phyloP scores from a whole-genome alignment of 441 rosid genomes.

The Codiaeum variegatum region DNA sequence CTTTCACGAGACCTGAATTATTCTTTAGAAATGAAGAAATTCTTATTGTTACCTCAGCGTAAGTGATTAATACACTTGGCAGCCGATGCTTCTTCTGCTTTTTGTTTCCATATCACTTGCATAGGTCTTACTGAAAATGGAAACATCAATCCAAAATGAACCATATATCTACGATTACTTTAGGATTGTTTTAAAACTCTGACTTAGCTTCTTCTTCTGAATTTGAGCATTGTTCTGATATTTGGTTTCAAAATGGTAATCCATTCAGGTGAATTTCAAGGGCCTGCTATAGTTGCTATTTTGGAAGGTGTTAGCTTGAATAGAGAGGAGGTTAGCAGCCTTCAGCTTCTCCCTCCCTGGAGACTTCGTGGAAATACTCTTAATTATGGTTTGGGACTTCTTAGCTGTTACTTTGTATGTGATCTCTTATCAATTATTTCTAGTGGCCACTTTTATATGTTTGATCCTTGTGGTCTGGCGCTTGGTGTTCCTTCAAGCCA shows the following conservation, averaged over 20 bases:
- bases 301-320: constrained; percentile 85
- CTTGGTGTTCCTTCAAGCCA: constrained; percentile 66
- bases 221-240: constrained; percentile 13
- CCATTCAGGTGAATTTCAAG: constrained; percentile 85
- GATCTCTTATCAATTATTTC: constrained; percentile 85
- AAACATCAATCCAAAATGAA: constrained; percentile 1
- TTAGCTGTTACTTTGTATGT: constrained; percentile 78
- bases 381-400: constrained; percentile 92
- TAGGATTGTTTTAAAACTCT: constrained; percentile 1
- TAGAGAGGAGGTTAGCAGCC: constrained; percentile 89
- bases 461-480: constrained; percentile 87
- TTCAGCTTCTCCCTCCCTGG: constrained; percentile 97
- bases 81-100: background rate
- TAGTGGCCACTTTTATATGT: constrained; percentile 89
- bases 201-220: constrained; percentile 10
- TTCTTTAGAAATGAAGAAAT: background rate
- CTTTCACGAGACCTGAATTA: background rate
- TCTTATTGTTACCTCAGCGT: background rate
- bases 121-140: background rate
- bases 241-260: constrained; percentile 22
- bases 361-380: constrained; percentile 81
- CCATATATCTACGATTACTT: background rate
- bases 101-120: background rate
- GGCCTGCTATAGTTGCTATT: constrained; percentile 89
- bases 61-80: background rate